Base-by-base conservation (phyloP, 768 basidiomycete genomes). In the Omphalotus guepiniiformis region DNA sequence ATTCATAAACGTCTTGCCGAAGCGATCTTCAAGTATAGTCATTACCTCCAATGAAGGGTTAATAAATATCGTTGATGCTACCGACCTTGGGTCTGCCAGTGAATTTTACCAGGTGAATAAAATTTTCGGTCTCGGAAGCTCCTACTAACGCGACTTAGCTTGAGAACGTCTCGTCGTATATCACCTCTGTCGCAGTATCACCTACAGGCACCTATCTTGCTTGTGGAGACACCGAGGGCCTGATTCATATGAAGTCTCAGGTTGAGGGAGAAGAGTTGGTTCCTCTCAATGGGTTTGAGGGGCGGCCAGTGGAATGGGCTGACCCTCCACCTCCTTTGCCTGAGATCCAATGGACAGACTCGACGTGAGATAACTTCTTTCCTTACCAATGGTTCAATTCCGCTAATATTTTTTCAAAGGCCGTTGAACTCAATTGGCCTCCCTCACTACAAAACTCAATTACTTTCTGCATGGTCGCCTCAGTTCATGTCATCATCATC, bases 231-330 rank as follows among this genome's bases (percentile, higher is more conserved):
- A 82, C 85, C 0, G 84, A 89, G 35, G 93, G 94, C 15, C 70
- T 73, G 4, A 76, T 97, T 3, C 92, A 95, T 66, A 68, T 98
- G 15, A 69, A 93, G 58, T 80, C 86, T 40, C 86, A 88, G 44
- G 76, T 75, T 9, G 78, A 85, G 34, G 82, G 84, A 41, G 78
- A 74, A 3, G 74, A 66, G 15, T 67, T 79, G 1, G 56, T 69
- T 25, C 88, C 91, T 2, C 86, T 95, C 64, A 95, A 95, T 55
- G 93, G 94, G 0, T 95, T 85, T 57, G 85, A 91, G 49, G 92
- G 92, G 1, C 81, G 89, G 53, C 81, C 89, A 11, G 69, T 87
- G 36, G 92, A 94, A 54, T 88, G 91, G 84, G 83, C 88, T 1
- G 88, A 93, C 62, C 62, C 76, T 7, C 77, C 85, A 0, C 83